Base-by-base conservation (phyloP, 2,329 filamentous ascomycete species). In the Microsporum canis region DNA sequence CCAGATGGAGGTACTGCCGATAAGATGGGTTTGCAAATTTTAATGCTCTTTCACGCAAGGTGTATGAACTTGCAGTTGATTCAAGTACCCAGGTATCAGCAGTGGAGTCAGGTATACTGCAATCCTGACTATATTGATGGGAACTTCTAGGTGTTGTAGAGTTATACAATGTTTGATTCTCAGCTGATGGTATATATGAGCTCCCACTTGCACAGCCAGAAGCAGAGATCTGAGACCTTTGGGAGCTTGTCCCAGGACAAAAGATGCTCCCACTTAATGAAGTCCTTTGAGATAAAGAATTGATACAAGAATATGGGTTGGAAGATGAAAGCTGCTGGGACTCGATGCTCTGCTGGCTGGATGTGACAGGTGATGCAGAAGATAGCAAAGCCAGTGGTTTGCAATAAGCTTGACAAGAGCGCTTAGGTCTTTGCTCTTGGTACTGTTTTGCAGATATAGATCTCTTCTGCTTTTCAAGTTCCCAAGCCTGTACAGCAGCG, bases 401-500 rank as follows among this genome's bases (percentile, higher is more conserved):
- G 17, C 45, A 34, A 36, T 57, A 31, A 38, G 39, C 8, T 10
- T 31, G 57, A 29, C 51, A 55, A 29, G n/a, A 17, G 3, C 62
- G 57, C 47, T 45, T 61, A 29, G 51, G 58, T 23, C 49, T 62
- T 64, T 62, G 62, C 34, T 57, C 47, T 36, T 49, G 51, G 38
- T 58, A 60, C 29, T 60, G 56, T n/a, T 62, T 33, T 31, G 53
- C 47, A 45, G 58, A 27, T 45, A 38, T 51, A 58, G 57, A 17
- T 64, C 62, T 56, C 57, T 56, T 63, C 55, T 66, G 68, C 61
- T 67, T 69, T 45, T 67, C 63, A 14, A 57, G 60, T 49, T 73
- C 65, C 71, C 71, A 73, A 34, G 64, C 63, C 39, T 63, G 62
- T 33, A 71, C 59, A 51, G 71, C 71, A 62, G 64, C 60, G 36